Conservation (phyloP, 768 basidiomycete species). For the Kwoniella newhampshirensis region DNA sequence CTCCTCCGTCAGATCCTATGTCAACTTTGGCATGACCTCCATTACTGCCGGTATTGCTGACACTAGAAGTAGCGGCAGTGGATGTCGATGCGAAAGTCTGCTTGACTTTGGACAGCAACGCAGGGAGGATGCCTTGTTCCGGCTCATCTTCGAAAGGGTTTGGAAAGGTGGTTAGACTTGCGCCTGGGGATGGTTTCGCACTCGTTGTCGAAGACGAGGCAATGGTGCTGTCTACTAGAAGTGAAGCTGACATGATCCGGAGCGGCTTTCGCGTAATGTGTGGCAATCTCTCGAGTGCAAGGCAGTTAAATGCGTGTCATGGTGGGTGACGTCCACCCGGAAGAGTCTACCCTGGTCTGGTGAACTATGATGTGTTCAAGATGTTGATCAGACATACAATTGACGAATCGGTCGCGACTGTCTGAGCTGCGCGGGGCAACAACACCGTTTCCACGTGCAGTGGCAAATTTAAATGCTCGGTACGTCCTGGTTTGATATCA, state of each 20-base stretch:
- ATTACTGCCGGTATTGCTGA: not conserved
- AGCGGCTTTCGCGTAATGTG: too few relatives aligned
- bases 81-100: slow-evolving; percentile 35
- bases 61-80: slow-evolving; percentile 5
- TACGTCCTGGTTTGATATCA: too few relatives aligned
- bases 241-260: slow-evolving; percentile 3
- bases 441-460: too few relatives aligned
- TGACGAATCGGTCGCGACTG: too few relatives aligned
- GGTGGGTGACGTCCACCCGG: too few relatives aligned
- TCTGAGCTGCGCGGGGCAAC: too few relatives aligned
- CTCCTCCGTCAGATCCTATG: slow-evolving; percentile 15
- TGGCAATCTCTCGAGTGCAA: too few relatives aligned
- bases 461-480: too few relatives aligned
- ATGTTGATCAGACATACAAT: too few relatives aligned
- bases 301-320: too few relatives aligned
- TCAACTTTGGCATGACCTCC: slow-evolving; percentile 2
- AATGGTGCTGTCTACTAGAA: slow-evolving; percentile 1
- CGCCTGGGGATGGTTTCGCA: slow-evolving; percentile 18
- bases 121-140: slow-evolving; percentile 43
- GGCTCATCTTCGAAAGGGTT: slow-evolving; percentile 47
- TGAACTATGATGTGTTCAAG: too few relatives aligned
- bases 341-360: too few relatives aligned
- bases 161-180: slow-evolving; percentile 42
- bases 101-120: slow-evolving; percentile 46
- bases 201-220: not conserved